Evolutionary conservation across 345 rosid species (phyloP), one percentile per base, ranked within the genome.

Genomic region (Lumnitzera racemosa): DNA sequence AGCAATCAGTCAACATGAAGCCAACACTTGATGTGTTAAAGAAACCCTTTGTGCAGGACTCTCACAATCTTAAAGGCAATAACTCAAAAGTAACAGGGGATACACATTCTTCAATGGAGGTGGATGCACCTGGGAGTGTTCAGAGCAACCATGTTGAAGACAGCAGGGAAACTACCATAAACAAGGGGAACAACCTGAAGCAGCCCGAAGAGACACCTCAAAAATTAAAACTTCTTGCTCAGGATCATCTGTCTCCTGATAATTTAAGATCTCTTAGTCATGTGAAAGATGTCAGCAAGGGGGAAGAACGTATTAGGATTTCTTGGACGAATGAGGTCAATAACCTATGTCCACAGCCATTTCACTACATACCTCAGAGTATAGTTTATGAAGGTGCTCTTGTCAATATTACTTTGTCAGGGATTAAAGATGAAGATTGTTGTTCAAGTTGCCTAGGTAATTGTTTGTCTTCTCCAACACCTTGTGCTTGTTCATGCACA

Each of bases 281-380:
- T 61, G 20, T 67, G 2, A 63, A 61, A 49, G 96, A 94, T 80
- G 74, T 94, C 60, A 65, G 86, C 41, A 80, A 76, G 65, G 96
- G 92, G 55, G 85, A 86, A 69, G 99, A 94, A 76, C 56, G 53
- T 20, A 71, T 79, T 56, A 72, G 75, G 72, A 83, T 94, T 58
- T 71, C 92, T 10, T 90, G 97, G 97, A 69, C 75, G 48, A 94
- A 88, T 67, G 95, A 90, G 56, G 61, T 85, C 31, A 86, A 67
- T 53, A 72, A 67, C 46, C 82, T 80, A 58, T 62, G 63, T 59
- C 96, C 88, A 50, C 81, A 87, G 16, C 17, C 65, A 24, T 94
- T 94, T 59, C 66, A 70, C 61, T 90, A 90, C 80, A 80, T 83
- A 62, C 64, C 88, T 9, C 74, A 67, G 59, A 94, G 70, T 66